A percentile compares a stretch with the other conserved stretches of the same genome.
phyloP scores from a whole-genome alignment of 805 yeast genomes.

The Barnettozyma botsteinii region DNA sequence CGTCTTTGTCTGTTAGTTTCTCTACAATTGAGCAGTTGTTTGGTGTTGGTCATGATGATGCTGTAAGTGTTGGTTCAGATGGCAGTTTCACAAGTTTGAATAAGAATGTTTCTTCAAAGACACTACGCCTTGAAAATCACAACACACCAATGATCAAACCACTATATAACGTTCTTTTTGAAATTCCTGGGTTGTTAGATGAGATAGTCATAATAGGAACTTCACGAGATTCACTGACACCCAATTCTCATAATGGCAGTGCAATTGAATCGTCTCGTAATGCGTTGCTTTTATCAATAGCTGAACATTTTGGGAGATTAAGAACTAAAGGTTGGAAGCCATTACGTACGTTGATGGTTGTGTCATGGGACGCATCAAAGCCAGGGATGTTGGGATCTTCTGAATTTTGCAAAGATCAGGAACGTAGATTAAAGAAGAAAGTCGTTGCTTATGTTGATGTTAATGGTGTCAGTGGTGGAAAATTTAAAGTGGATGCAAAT shows the following conservation, averaged over 20 bases:
- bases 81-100: too few relatives aligned
- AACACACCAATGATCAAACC: constrained; percentile 39
- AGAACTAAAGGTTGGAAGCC: constrained; percentile 62
- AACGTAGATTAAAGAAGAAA: constrained; percentile 37
- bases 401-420: constrained; percentile 64
- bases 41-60: neutral
- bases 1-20: constrained; percentile 46
- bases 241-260: neutral
- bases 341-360: constrained; percentile 58
- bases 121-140: constrained; percentile 12
- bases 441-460: constrained; percentile 52
- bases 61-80: neutral
- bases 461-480: constrained; percentile 47
- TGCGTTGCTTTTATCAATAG: constrained; percentile 36
- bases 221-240: constrained; percentile 43
- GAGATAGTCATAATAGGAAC: constrained; percentile 52
- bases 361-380: constrained; percentile 82
- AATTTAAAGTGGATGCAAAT: constrained; percentile 43
- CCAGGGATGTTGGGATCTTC: constrained; percentile 71
- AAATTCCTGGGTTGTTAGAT: constrained; percentile 51
- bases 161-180: constrained; percentile 43
- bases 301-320: constrained; percentile 43
- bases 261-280: constrained; percentile 6
- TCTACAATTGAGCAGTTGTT: constrained; percentile 9
- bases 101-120: too few relatives aligned